Evolutionary conservation across 768 basidiomycete species (phyloP), one percentile per base, ranked within the genome.

Genomic region (Pleurotus citrinopileatus): DNA sequence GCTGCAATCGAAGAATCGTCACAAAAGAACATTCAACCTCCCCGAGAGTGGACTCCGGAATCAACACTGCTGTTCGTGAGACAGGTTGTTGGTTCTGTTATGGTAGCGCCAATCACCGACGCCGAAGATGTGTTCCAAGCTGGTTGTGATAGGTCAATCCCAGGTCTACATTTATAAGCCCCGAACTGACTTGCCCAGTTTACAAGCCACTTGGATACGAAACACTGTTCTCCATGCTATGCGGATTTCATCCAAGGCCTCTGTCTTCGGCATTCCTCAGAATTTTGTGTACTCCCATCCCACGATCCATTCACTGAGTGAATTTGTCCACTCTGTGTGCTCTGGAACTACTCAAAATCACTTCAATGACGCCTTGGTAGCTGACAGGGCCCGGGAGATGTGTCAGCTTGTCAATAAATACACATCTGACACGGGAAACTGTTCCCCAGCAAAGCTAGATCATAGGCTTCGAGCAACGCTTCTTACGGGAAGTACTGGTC

Each of bases 71-170:
- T 60, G 3, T 76, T 71, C 55, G 66, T 75, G 12, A 58, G 68
- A 15, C 55, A 42, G 6, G 62, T 68, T 2, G 72, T 77, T 10
- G 42, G 53, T 6, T 64, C 60, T 9, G 68, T 73, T 5, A 55
- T 77, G 58, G 29, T 43, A 9, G 40, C 52, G 7, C 43, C 55
- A 8, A 59, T 70, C 4, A 52, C 29, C 3, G 74, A 76, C 53
- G 55, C 58, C 1, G 71, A 68, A 17, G 73, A 76, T 51, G 51
- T 78, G 23, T 75, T 77, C 56, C 66, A 69, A 43, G 52, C 66
- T 32, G 75, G 75, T 3, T 73, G 73, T 45, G 73, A 76, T 53
- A 74, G 73, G 72, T 73, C 42, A 5, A 60, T 53, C 9, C 13
- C 12, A 20, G 17, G 42, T 25, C 3, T 3, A 10, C 19, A 8